These are phyloP conservation scores for Strigomonas galati DNA, from an alignment of 208 protist genomes.

Conservation along the genomic window DNA sequence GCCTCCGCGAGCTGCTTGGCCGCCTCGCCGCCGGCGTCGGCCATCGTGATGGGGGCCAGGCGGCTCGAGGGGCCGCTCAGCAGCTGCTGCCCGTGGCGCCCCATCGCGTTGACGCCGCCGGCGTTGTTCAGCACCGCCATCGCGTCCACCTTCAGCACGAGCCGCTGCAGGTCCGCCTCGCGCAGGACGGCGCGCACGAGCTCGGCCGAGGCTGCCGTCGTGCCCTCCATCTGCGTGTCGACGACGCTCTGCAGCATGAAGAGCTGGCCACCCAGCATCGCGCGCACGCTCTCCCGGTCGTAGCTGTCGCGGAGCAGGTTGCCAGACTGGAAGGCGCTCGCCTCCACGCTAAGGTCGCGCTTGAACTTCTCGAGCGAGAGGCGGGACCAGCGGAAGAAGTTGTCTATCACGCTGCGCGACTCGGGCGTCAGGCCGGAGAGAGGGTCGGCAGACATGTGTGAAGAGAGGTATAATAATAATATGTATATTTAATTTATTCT, in stretches of 20 bases:
- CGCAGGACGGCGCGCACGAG: conserved; percentile 66
- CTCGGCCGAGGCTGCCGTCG: conserved; percentile 41
- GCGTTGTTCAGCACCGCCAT: conserved; percentile 49
- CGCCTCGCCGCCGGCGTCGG: conserved; percentile 52
- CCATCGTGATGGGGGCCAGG: conserved; percentile 56
- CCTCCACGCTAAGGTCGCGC: conserved; percentile 57
- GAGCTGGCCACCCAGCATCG: conserved; percentile 55
- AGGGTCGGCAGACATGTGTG: conserved; percentile 11
- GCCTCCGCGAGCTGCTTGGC: conserved; percentile 60
- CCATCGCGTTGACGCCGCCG: conserved; percentile 47
- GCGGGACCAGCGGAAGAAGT: conserved; percentile 59
- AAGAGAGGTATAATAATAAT: conserved; percentile 7
- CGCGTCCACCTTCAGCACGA: conserved; percentile 47
- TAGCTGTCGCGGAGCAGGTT: conserved; percentile 56
- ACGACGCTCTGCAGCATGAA: conserved; percentile 50
- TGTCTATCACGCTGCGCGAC: conserved; percentile 47
- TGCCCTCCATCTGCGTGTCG: conserved; percentile 46
- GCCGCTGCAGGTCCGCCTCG: conserved; percentile 59
- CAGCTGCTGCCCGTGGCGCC: conserved; percentile 45
- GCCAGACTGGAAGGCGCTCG: conserved; percentile 42
- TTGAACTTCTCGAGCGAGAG: conserved; percentile 65
- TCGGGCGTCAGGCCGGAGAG: conserved; percentile 49
- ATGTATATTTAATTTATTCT: neutral
- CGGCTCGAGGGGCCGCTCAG: conserved; percentile 51
- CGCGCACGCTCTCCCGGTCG: conserved; percentile 36